Percentiles rank a stretch among this genome's conserved stretches.
phyloP scores from a whole-genome alignment of 1,139 yeast genomes.

The Saccharomyces uvarum region DNA sequence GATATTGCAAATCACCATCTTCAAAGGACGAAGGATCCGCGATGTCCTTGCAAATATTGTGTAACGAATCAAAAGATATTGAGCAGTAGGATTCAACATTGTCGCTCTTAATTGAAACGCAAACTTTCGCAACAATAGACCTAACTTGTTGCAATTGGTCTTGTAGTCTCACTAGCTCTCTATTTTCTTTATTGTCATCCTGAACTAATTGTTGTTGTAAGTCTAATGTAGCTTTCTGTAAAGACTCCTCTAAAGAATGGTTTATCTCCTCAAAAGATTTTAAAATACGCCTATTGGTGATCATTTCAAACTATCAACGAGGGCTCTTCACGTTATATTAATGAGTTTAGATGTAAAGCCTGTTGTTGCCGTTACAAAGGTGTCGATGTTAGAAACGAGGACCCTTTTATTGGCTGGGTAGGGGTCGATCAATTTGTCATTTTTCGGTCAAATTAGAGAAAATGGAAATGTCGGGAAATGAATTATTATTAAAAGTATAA shows the following conservation, averaged over 20 bases:
- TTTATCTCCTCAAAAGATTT: neutral
- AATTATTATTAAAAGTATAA: neutral
- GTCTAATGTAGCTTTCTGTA: neutral
- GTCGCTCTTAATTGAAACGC: constrained; percentile 1
- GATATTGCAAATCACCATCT: constrained; percentile 1
- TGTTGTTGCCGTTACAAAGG: neutral
- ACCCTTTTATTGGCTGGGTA: neutral
- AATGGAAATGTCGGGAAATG: neutral
- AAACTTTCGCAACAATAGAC: constrained; percentile 7
- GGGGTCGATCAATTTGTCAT: neutral
- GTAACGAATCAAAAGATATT: constrained; percentile 3
- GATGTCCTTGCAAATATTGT: constrained; percentile 4
- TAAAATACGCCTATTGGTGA: neutral
- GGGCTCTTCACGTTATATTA: neutral
- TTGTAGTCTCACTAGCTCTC: constrained; percentile 4
- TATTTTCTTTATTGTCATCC: constrained; percentile 1
- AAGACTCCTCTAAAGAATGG: neutral
- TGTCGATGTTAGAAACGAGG: neutral
- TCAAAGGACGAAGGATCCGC: neutral
- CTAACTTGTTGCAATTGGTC: constrained; percentile 8
- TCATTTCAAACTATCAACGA: neutral
- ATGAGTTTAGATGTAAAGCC: neutral
- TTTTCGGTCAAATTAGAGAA: neutral
- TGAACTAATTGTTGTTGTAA: neutral
- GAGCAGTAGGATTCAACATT: constrained; percentile 1